phyloP scores from a whole-genome alignment of 2,329 filamentous ascomycete species.

The Apiospora hydei region DNA sequence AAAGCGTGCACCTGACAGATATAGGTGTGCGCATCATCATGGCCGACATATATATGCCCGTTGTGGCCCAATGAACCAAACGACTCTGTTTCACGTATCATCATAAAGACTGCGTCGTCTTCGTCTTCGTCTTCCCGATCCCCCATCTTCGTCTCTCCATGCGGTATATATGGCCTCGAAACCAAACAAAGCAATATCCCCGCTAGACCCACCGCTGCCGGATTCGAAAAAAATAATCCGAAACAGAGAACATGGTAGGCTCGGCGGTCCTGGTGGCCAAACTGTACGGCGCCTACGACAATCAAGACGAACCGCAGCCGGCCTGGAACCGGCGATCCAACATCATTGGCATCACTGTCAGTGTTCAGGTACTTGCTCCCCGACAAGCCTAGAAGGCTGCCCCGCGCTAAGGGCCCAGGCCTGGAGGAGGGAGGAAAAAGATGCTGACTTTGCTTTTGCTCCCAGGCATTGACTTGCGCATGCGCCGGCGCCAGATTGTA shows the following conservation, averaged over 20 bases:
- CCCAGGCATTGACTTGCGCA: background rate
- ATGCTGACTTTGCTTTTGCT: background rate
- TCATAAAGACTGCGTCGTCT: background rate
- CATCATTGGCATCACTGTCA: slow-evolving; percentile 7
- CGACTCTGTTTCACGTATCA: background rate
- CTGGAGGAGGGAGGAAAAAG: background rate
- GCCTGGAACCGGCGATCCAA: background rate
- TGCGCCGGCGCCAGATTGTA: background rate
- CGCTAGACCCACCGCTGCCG: background rate
- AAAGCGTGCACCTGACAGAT: background rate
- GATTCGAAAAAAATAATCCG: background rate
- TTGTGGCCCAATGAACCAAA: background rate
- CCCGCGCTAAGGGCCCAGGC: background rate
- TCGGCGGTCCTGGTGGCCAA: background rate
- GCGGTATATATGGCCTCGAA: background rate
- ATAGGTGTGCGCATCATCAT: background rate
- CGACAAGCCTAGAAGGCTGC: background rate
- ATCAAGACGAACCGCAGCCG: slow-evolving; percentile 7
- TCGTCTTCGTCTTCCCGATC: background rate
- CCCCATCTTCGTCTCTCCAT: background rate
- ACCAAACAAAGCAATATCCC: background rate
- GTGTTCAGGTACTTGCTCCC: background rate
- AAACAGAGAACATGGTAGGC: background rate
- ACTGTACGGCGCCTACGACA: background rate
- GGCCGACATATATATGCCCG: background rate